Percentiles rank a stretch among this genome's conserved stretches.
These are phyloP conservation scores for Setaria viridis DNA, from an alignment of 202 grass and related monocot species.

Conservation along the genomic window DNA sequence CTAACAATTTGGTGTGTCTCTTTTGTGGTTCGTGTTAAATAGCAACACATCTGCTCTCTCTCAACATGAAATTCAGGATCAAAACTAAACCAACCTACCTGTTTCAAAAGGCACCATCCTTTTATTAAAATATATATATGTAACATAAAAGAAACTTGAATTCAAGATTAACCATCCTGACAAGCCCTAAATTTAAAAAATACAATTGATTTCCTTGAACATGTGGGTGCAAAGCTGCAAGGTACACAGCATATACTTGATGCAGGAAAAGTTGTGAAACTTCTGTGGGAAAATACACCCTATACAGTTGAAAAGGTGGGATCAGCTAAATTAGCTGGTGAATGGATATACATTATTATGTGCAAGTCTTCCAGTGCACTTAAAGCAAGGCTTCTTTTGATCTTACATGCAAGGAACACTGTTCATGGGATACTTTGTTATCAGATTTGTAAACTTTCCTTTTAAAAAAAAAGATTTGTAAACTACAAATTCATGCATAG, in stretches of 20 bases:
- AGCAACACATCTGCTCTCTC: constrained; percentile 98
- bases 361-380: not conserved
- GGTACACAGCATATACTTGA: constrained; percentile 18
- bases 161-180: constrained; percentile 14
- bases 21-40: constrained; percentile 90
- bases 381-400: constrained; percentile 9
- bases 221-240: not conserved
- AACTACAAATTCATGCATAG: not conserved
- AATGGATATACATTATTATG: not conserved
- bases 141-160: constrained; percentile 37
- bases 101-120: constrained; percentile 54
- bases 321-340: not conserved
- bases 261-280: constrained; percentile 1
- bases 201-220: constrained; percentile 2
- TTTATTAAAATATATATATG: not conserved
- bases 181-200: constrained; percentile 23
- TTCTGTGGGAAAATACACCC: not conserved
- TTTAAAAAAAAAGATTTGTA: not conserved
- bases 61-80: constrained; percentile 84
- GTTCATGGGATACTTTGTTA: not conserved
- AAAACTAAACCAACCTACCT: constrained; percentile 98
- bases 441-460: too few species aligned
- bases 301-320: not conserved
- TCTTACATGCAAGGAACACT: constrained; percentile 13
- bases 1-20: constrained; percentile 89